phyloP scores from a whole-genome alignment of 2,329 filamentous ascomycete species.

The Ophiosphaerella narmari region DNA sequence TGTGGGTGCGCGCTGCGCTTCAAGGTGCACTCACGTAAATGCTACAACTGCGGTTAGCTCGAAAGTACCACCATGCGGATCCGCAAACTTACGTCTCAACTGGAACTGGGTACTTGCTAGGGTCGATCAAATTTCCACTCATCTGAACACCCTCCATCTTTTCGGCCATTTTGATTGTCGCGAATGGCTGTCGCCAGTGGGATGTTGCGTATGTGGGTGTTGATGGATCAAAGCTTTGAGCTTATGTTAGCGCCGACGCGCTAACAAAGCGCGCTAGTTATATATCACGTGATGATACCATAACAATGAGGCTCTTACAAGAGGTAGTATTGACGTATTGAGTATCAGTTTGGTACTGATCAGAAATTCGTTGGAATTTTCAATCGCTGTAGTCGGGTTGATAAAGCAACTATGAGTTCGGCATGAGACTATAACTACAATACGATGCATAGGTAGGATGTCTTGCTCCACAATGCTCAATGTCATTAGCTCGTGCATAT shows the following conservation, averaged over 20 bases:
- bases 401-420: no score
- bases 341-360: no score
- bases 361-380: no score
- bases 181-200: background rate
- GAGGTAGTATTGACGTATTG: background rate
- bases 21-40: slow-evolving; percentile 40
- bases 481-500: no score
- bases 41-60: slow-evolving; percentile 36
- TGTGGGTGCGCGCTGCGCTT: slow-evolving; percentile 23
- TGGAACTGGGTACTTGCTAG: slow-evolving; percentile 40
- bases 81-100: slow-evolving; percentile 41
- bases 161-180: slow-evolving; percentile 33
- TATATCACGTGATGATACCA: slow-evolving; percentile 6
- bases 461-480: no score
- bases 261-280: slow-evolving; percentile 17
- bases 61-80: slow-evolving; percentile 17
- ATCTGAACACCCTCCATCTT: slow-evolving; percentile 43
- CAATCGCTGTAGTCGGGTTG: no score
- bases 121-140: slow-evolving; percentile 26
- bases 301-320: background rate
- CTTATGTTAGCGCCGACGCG: slow-evolving; percentile 13
- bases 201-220: slow-evolving; percentile 5
- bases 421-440: no score
- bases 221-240: slow-evolving; percentile 18
- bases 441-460: no score